Base-by-base conservation (phyloP, 2,329 filamentous ascomycete species). In the Epichloe uncinata region DNA sequence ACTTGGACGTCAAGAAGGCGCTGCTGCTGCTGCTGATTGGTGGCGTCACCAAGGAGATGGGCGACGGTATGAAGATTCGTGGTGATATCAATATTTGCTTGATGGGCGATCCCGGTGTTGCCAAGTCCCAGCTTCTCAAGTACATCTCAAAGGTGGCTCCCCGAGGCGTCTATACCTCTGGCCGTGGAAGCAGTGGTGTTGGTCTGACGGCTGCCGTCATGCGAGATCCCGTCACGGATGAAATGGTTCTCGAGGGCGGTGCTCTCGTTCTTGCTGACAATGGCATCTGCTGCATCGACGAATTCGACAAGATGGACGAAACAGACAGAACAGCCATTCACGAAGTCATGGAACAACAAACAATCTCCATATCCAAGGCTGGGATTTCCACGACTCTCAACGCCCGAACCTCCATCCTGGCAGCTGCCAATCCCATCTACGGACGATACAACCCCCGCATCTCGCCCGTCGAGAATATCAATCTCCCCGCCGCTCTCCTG, bases 21-120 rank as follows among this genome's bases (percentile, higher is more conserved):
- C 79, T 98, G 12, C 78, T 98, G n/a, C 75, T 98, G 5, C 82
- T 97, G 33, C 79, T 98, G 35, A 95, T 98, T 56, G 93, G 93
- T 54, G 93, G 93, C 71, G 91, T 96, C 1, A 93, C 83, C 4
- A 98, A 98, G 69, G 84, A 93, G 62, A 94, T 97, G 78, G 89
- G 89, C 48, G 93, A 98, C 62, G 93, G 93, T 53, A 97, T 98
- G 93, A 85, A 89, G 61, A 98, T 98, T 64, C 88, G 93, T 76
- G 93, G 93, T 60, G 93, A 98, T 63, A 95, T 98, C 73, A 98
- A 98, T 70, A 84, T 98, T 55, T 97, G 93, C 66, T 72, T 98
- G 62, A 98, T 98, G 93, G 93, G 93, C 76, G 93, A 98, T 63
- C 93, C 93, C 64, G 93, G 93, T 87, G 93, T 98, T 63, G 93